Base-by-base conservation (phyloP, 1,139 yeast genomes). In the Protomyces arabidopsidicola region DNA sequence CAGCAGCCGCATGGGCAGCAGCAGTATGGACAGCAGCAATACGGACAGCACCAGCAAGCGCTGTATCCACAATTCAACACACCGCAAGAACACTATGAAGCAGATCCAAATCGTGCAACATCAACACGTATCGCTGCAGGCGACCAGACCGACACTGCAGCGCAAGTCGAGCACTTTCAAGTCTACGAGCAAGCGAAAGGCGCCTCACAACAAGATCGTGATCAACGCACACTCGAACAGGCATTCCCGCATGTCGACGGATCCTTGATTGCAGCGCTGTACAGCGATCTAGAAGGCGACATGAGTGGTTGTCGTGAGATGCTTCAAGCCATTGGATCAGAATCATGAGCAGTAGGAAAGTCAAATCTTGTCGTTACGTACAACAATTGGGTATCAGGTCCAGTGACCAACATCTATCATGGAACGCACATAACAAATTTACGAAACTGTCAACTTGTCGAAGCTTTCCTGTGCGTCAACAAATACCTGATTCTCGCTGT, bases 401-500 rank as follows among this genome's bases (percentile, higher is more conserved):
- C 31, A 27, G 31, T 27, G 31, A 36, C 16, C 14, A 36, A 9
- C 16, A 36, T 36, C 42, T 36, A 36, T 36, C 42, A 12, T 36
- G 42, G 42, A n/a, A 36, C 16, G 16, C 16, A 36, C 4, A 36
- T n/a, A 36, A 14, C 16, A 5, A 36, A 12, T 36, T 36, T 36
- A 36, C 9, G 48, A 38, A 22, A 58, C 42, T 9, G 62, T 20
- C 45, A 58, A 45, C 52, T 42, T 51, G 56, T 58, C 62, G 24
- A 58, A 58, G 34, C 39, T 39, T 16, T 58, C 62, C 31, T 58
- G 62, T 12, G 62, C 62, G 20, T 58, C 62, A 20, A 27, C 45
- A 45, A 58, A 58, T n/a, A 56, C 39, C 34, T 58, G 62, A 22
- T 58, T 58, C 34, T 58, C 62, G 16, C 56, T 51, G 20, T 58